Evolutionary conservation across 164 flowering plant genomes (phyloP), one percentile per base, ranked within the genome.

Genomic region (Macadamia integrifolia): DNA sequence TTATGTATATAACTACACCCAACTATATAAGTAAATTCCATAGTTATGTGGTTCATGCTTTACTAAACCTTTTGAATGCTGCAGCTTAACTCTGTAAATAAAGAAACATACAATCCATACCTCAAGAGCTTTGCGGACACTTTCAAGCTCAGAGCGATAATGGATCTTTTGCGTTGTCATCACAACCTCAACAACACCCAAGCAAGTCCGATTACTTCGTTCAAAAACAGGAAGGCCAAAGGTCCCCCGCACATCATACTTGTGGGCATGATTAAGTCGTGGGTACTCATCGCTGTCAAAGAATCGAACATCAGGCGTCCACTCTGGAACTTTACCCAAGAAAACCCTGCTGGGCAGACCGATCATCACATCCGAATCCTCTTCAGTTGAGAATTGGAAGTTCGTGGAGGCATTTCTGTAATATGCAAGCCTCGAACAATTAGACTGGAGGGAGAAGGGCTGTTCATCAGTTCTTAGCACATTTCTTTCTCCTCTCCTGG

Each of bases 321-420:
- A 88, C 70, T 91, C 97, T 8, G 98, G 97, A 56, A 86, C 87
- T 79, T 80, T 84, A 55, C 80, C 82, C 70, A 80, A 66, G 76
- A 83, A 93, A 23, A 93, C 98, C 57, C 92, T 78, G 6, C 96
- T 88, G 0, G 97, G 97, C 79, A 93, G 72, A 40, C 98, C 98
- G 13, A 60, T 76, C 28, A 72, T 52, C 59, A 80, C 84, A 44
- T 73, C 66, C 6, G 86, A 80, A 66, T 80, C 79, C 75, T 80
- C 84, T 53, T 88, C 94, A 9, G 83, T 90, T 18, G 91, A 64
- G 69, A 91, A 93, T 48, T 86, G 81, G 71, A 78, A 91, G 1
- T 72, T 76, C 60, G 69, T 70, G 18, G 98, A 93, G 43, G 87
- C 81, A 13, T 75, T 79, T 64, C 98, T 77, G 64, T 91, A 93